Percentiles rank a stretch among this genome's conserved stretches.
Evolutionary conservation across 495 filamentous ascomycete genomes (phyloP).

Genomic region (Talaromyces adpressus): DNA sequence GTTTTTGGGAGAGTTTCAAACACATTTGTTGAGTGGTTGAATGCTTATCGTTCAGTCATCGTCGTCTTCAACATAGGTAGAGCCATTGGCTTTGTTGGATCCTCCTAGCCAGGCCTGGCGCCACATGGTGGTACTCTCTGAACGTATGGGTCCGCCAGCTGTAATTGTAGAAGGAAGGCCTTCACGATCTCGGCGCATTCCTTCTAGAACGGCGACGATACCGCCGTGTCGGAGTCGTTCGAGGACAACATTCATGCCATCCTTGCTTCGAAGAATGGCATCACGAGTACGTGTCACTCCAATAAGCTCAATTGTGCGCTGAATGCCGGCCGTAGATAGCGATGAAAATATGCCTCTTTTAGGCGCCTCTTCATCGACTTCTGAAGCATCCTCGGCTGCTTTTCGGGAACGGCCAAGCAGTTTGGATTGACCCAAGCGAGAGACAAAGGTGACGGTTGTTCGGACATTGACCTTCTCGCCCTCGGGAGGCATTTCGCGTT

Average conservation of each 20-base stretch:
- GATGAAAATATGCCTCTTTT: constrained; percentile 59
- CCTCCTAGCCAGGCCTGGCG: constrained; percentile 40
- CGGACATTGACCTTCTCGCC: constrained; percentile 69
- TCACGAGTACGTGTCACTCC: constrained; percentile 76
- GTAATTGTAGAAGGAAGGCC: constrained; percentile 26
- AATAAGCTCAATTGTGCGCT: constrained; percentile 84
- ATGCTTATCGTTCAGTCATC: constrained; percentile 17
- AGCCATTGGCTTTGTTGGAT: constrained; percentile 16
- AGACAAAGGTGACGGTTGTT: constrained; percentile 79
- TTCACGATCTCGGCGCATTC: constrained; percentile 66
- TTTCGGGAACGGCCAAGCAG: constrained; percentile 48
- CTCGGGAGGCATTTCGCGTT: constrained; percentile 28
- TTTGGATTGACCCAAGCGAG: constrained; percentile 68
- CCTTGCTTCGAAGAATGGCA: constrained; percentile 77
- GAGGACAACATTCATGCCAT: constrained; percentile 93
- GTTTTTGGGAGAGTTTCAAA: neutral
- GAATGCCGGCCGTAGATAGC: constrained; percentile 74
- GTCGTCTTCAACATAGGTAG: constrained; percentile 22
- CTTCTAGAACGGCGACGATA: constrained; percentile 78
- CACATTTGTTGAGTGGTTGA: neutral
- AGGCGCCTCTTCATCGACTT: constrained; percentile 44
- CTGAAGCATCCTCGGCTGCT: constrained; percentile 12
- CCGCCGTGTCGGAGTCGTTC: constrained; percentile 77
- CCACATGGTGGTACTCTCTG: constrained; percentile 18
- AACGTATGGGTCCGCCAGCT: constrained; percentile 26